phyloP scores from a whole-genome alignment of 192 early-diverging fungal species.

The Mortierella antarctica region DNA sequence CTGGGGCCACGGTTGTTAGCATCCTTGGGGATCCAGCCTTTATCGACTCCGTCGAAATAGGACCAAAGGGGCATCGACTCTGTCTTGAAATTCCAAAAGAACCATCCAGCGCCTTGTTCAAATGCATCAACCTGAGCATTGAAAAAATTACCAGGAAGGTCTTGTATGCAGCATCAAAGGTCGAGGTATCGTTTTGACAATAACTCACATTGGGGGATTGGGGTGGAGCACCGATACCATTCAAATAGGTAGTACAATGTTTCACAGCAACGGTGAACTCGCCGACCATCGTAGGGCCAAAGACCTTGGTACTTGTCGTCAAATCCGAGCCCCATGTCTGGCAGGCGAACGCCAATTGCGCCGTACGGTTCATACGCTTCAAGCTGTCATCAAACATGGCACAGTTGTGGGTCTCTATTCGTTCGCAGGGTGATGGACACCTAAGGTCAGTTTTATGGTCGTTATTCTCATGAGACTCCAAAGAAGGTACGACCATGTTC shows the following conservation, averaged over 20 bases:
- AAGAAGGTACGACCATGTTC: no score
- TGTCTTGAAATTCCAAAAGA: slow-evolving; percentile 80
- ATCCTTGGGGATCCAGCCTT: slow-evolving; percentile 75
- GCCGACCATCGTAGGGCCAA: slow-evolving; percentile 74
- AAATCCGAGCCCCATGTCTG: slow-evolving; percentile 26
- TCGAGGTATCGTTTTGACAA: slow-evolving; percentile 61
- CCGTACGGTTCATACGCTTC: slow-evolving; percentile 33
- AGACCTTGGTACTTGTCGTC: slow-evolving; percentile 27
- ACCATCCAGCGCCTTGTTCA: slow-evolving; percentile 71
- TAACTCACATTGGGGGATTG: slow-evolving; percentile 64
- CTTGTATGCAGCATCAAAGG: slow-evolving; percentile 58
- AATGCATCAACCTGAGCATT: slow-evolving; percentile 72
- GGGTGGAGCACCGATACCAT: slow-evolving; percentile 67
- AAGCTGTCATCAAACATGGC: no score
- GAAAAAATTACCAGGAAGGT: slow-evolving; percentile 61
- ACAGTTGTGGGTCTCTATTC: no score
- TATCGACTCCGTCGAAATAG: slow-evolving; percentile 70
- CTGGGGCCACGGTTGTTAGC: slow-evolving; percentile 40
- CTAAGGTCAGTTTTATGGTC: no score
- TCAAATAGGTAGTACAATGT: slow-evolving; percentile 80
- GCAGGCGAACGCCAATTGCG: slow-evolving; percentile 41
- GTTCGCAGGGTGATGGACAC: no score
- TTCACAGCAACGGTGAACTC: slow-evolving; percentile 78
- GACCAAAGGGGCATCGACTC: slow-evolving; percentile 79
- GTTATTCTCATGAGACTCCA: no score